Evolutionary conservation across 2,329 filamentous ascomycete genomes (phyloP), one percentile per base, ranked within the genome.

Genomic region (Thielaviopsis ethacetica): DNA sequence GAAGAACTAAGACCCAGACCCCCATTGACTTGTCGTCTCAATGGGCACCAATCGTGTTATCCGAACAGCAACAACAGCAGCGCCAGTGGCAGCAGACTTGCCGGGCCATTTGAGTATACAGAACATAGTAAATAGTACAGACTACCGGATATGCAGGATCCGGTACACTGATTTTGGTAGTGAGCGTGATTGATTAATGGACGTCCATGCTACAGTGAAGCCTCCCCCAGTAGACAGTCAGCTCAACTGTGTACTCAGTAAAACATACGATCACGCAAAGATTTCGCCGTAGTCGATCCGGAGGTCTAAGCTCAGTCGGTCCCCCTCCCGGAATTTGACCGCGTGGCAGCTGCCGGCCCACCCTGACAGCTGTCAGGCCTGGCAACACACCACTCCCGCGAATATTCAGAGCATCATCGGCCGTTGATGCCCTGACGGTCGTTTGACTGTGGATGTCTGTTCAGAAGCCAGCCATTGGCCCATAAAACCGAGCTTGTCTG

Each of bases 1-100:
- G 59, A 65, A 68, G 63, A 66, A 68, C 58, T 59, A 53, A 55
- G 17, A 21, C 17, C 15, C n/a, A 30, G 26, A 5, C 12, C 30
- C 30, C 13, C 27, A 26, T n/a, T 27, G 21, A 22, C 22, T 17
- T 4, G 34, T 24, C 13, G 10, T 12, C 10, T 24, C 24, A 44
- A 17, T 5, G 38, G 38, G 38, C 38, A 44, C 17, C 12, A 44
- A 44, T 44, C n/a, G 38, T 34, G 38, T 44, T 44, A 44, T 44
- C 38, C 2, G 44, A 55, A 44, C 54, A 41, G 44, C 44, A 49
- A 27, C 54, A 44, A 49, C 54, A 56, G 41, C 41, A 56, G 17
- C 54, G 54, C 41, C 44, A 27, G 38, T 30, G 38, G 54, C 41
- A 56, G 38, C 54, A 56, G 54, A 56, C 34, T 12, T 56, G 54